Evolutionary conservation across 306 rosid species (phyloP).

Genomic region (Cucurbita ficifolia): DNA sequence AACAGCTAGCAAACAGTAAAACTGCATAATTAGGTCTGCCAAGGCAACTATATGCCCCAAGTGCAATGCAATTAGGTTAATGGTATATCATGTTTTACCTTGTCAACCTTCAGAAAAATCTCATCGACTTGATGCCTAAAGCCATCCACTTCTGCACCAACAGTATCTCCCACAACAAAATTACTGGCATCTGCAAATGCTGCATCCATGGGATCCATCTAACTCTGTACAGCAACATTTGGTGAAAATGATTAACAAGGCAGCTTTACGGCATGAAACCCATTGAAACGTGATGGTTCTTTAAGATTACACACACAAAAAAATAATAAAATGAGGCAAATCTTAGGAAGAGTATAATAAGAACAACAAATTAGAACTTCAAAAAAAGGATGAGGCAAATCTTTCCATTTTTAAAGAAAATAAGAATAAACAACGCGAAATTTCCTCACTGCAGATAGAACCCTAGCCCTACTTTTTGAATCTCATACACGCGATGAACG

Average conservation of each 20-base stretch:
- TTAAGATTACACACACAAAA: too few relatives aligned
- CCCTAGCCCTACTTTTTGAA: neutral
- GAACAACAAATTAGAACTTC: neutral
- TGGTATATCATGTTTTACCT: conserved; percentile 14
- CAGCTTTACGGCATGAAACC: neutral
- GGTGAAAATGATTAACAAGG: too few relatives aligned
- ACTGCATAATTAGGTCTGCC: neutral
- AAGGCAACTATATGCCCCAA: neutral
- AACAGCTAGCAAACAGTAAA: neutral
- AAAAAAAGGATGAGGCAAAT: too few relatives aligned
- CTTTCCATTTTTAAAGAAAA: neutral
- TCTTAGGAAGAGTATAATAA: too few relatives aligned
- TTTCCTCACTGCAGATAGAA: neutral
- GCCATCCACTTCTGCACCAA: conserved; percentile 24
- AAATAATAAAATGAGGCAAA: neutral
- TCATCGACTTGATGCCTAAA: conserved; percentile 36
- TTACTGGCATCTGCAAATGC: conserved; percentile 15
- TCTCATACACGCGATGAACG: neutral
- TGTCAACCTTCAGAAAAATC: conserved; percentile 36
- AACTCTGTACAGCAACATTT: neutral
- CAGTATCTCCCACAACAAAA: conserved; percentile 7
- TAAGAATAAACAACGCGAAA: neutral
- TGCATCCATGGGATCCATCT: conserved; percentile 29
- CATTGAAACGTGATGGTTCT: neutral
- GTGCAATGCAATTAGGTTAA: too few relatives aligned